Base-by-base conservation (phyloP, 2,329 filamentous ascomycete genomes). In the Tympanopsis confertula region DNA sequence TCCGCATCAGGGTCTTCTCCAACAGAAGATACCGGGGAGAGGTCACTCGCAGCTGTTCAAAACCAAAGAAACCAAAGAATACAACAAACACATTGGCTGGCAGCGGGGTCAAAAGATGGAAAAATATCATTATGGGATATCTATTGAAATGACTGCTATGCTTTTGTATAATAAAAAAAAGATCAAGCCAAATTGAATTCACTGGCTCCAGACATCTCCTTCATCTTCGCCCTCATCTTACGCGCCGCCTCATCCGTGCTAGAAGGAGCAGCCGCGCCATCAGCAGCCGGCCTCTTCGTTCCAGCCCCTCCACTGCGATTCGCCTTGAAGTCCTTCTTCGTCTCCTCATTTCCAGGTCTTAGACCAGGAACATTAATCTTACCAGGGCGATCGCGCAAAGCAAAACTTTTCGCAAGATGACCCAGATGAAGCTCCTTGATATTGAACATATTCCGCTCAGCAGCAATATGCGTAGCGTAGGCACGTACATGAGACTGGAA, bases 61-160 rank as follows among this genome's bases (percentile, higher is more conserved):
- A 41, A 71, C 78, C 24, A 71, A 75, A 45, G 67, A 85, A 39
- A 64, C 76, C 17, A 63, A 63, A 24, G 78, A 76, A 47, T 79
- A 82, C 10, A 78, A 73, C 50, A 66, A 65, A 82, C 81, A 18
- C 89, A 96, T 57, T 96, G 89, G 88, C 57, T 96, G 37, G 91
- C 82, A 14, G 86, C 78, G 1, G 91, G 91, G 2, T 83, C 85
- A 39, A 98, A 96, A 56, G 91, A 96, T 62, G 91, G 89, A 14
- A 94, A 93, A 56, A 76, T 96, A 44, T 94, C 86, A 53, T 63
- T 98, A 47, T 98, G 91, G 91, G 86, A 95, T 62, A 78, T 96
- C 41, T 98, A 91, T 56, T 88, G 50, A 63, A 20, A 22, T 19
- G 17, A 36, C 5, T 18, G 13, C 14, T n/a, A 10, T 20, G 12